Percentiles rank a stretch among this genome's conserved stretches.
These are phyloP conservation scores for Bruguiera gymnorhiza DNA, from an alignment of 345 rosid genomes.

Conservation along the genomic window DNA sequence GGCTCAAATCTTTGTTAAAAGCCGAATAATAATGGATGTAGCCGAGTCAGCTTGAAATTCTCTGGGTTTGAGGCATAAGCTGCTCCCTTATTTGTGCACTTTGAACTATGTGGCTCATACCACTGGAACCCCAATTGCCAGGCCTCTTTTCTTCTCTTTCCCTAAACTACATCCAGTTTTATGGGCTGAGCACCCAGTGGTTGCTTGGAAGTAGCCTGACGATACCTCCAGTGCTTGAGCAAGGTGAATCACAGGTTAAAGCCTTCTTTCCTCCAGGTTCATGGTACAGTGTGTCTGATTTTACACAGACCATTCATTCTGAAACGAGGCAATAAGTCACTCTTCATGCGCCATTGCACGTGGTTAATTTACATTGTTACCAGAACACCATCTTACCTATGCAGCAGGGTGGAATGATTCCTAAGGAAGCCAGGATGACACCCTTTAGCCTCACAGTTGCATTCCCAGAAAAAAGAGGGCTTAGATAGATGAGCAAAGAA, in stretches of 20 bases:
- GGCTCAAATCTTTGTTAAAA: background rate
- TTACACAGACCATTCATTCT: conserved; percentile 52
- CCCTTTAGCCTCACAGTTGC: conserved; percentile 70
- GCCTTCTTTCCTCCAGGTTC: conserved; percentile 90
- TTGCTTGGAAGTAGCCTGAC: conserved; percentile 78
- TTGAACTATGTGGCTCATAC: conserved; percentile 70
- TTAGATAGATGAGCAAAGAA: too few relatives aligned
- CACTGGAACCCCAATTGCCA: conserved; percentile 77
- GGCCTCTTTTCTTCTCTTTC: conserved; percentile 98
- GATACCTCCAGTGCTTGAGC: conserved; percentile 86
- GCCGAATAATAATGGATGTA: conserved; percentile 29
- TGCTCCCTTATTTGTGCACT: conserved; percentile 82
- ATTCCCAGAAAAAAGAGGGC: conserved; percentile 36
- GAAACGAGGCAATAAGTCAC: conserved; percentile 49
- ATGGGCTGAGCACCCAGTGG: conserved; percentile 86
- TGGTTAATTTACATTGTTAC: conserved; percentile 76
- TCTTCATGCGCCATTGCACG: conserved; percentile 75
- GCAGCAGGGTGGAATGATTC: conserved; percentile 85
- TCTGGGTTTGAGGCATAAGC: conserved; percentile 83
- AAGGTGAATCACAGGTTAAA: conserved; percentile 63
- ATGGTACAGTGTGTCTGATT: conserved; percentile 83
- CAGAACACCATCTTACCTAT: conserved; percentile 78
- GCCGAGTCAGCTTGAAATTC: conserved; percentile 86
- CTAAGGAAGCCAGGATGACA: conserved; percentile 78
- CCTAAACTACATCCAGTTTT: conserved; percentile 55